Percentiles rank a stretch among this genome's conserved stretches.
phyloP scores from a whole-genome alignment of 345 rosid species.

The Aurinia saxatilis region DNA sequence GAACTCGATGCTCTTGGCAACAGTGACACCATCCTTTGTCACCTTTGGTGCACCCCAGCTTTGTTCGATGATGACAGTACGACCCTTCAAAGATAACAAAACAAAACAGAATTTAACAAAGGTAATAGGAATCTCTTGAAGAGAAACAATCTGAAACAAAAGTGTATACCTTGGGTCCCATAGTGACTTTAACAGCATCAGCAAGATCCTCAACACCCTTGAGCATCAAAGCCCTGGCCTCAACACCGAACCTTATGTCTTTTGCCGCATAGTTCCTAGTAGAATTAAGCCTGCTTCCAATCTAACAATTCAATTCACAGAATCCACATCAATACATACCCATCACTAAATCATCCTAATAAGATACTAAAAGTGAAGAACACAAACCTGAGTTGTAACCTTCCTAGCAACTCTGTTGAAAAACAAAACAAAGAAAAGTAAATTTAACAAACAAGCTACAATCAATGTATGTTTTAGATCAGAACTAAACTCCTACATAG shows the following conservation, averaged over 20 bases:
- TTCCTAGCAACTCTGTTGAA: conserved; percentile 49
- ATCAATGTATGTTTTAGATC: no score
- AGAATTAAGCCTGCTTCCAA: conserved; percentile 69
- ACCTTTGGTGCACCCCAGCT: conserved; percentile 96
- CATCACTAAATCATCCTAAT: background rate
- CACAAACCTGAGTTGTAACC: conserved; percentile 51
- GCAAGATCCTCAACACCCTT: conserved; percentile 64
- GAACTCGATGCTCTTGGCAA: conserved; percentile 95
- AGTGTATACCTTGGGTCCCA: conserved; percentile 61
- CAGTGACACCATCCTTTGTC: conserved; percentile 97
- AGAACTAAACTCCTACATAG: background rate
- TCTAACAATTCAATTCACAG: conserved; percentile 27
- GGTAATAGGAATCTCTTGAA: background rate
- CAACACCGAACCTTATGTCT: conserved; percentile 55
- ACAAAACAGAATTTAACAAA: no score
- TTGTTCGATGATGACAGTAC: conserved; percentile 89
- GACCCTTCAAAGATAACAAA: conserved; percentile 58
- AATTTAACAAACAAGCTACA: background rate
- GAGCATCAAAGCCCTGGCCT: conserved; percentile 66
- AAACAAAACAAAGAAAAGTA: background rate
- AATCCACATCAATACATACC: background rate
- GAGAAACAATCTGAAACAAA: no score
- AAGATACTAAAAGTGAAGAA: background rate
- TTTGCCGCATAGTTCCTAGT: conserved; percentile 60
- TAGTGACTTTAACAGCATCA: conserved; percentile 61